A percentile compares a stretch with the other conserved stretches of the same genome.
Evolutionary conservation across 768 basidiomycete genomes (phyloP).

Genomic region (Mycena leptocephala): DNA sequence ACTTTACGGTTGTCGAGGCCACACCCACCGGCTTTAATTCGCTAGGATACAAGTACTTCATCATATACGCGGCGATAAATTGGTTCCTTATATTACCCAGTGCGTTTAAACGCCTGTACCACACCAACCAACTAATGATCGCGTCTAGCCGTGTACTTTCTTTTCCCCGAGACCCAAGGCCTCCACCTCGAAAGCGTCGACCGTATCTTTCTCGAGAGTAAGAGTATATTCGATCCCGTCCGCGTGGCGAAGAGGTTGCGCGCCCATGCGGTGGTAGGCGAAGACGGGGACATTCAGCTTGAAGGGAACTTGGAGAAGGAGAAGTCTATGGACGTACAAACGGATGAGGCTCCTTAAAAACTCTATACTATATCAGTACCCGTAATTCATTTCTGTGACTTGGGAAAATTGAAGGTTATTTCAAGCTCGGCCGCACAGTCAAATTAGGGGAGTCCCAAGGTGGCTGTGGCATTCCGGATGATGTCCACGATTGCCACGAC

Average conservation of each 20-base stretch:
- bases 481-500: no score
- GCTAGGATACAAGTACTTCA: constrained; percentile 32
- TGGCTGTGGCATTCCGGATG: no score
- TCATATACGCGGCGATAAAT: constrained; percentile 35
- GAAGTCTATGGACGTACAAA: constrained; percentile 6
- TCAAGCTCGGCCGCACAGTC: no score
- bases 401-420: no score
- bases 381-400: no score
- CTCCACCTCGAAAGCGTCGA: constrained; percentile 37
- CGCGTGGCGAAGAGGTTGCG: constrained; percentile 30
- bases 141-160: constrained; percentile 27
- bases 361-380: no score
- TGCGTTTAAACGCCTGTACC: constrained; percentile 7
- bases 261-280: neutral
- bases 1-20: constrained; percentile 35
- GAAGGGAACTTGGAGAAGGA: constrained; percentile 11
- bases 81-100: constrained; percentile 37
- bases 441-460: no score
- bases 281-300: constrained; percentile 11
- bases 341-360: no score
- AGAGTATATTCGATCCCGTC: constrained; percentile 32
- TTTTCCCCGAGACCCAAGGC: constrained; percentile 38
- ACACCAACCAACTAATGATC: neutral
- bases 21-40: constrained; percentile 36
- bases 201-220: constrained; percentile 36